Evolutionary conservation across 208 protist species (phyloP).

Genomic region (Acanthamoeba royreba): DNA sequence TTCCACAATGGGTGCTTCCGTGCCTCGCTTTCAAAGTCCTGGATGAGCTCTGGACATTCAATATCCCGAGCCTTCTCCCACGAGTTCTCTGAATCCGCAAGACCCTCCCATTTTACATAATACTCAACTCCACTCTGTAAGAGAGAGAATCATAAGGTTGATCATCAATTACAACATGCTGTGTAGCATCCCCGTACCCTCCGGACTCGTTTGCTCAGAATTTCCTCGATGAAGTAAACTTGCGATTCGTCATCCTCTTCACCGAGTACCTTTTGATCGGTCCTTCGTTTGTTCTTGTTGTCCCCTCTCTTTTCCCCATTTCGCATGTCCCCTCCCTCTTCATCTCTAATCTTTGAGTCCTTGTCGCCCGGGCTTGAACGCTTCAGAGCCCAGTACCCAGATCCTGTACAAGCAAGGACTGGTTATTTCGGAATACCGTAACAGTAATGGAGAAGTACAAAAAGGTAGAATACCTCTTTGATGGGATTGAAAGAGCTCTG

Average conservation of each 20-base stretch:
- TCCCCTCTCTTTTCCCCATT: background rate
- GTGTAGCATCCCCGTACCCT: background rate
- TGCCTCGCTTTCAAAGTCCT: slow-evolving; percentile 27
- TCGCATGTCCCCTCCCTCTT: background rate
- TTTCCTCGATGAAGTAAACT: slow-evolving; percentile 26
- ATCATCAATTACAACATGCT: background rate
- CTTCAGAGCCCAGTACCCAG: slow-evolving; percentile 42
- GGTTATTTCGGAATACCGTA: background rate
- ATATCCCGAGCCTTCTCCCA: slow-evolving; percentile 21
- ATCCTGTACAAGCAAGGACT: background rate
- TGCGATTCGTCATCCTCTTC: background rate
- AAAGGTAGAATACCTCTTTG: background rate
- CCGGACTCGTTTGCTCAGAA: slow-evolving; percentile 15
- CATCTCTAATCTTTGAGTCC: background rate
- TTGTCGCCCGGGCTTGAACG: background rate
- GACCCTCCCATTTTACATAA: slow-evolving; percentile 4
- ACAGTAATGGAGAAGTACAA: background rate
- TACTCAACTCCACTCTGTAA: slow-evolving; percentile 8
- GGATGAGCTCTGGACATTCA: slow-evolving; percentile 12
- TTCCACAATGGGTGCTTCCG: slow-evolving; percentile 31
- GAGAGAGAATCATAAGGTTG: background rate
- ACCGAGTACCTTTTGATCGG: background rate
- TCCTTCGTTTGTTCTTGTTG: slow-evolving; percentile 22
- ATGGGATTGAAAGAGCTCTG: slow-evolving; percentile 8
- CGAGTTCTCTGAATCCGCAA: slow-evolving; percentile 10